phyloP scores from a whole-genome alignment of 2,329 filamentous ascomycete genomes.

The Coleophoma crateriformis region DNA sequence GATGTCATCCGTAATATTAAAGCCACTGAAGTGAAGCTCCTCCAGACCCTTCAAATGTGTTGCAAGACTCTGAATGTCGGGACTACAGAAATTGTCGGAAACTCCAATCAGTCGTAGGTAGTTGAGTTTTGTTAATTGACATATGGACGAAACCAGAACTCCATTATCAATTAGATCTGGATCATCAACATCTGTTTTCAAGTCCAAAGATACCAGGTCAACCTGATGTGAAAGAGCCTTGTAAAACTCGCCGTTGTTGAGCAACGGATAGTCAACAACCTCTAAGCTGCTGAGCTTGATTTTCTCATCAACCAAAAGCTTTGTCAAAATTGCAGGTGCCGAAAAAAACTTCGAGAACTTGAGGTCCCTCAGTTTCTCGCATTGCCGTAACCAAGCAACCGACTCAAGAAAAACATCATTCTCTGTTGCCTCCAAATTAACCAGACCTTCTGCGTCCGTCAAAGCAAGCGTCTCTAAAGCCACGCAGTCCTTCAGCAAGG shows the following conservation, averaged over 20 bases:
- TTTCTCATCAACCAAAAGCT: slow-evolving; percentile 38
- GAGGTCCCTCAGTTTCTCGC: slow-evolving; percentile 43
- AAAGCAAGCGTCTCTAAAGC: slow-evolving; percentile 42
- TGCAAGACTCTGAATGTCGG: slow-evolving; percentile 43
- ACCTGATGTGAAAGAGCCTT: slow-evolving; percentile 43
- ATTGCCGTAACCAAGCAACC: slow-evolving; percentile 48
- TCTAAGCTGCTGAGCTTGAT: slow-evolving; percentile 42
- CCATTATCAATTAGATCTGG: slow-evolving; percentile 40
- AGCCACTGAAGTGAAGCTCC: slow-evolving; percentile 50
- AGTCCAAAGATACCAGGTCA: slow-evolving; percentile 36
- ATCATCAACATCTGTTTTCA: slow-evolving; percentile 41
- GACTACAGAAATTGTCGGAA: slow-evolving; percentile 42
- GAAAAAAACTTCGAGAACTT: slow-evolving; percentile 44
- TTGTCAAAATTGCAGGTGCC: slow-evolving; percentile 44
- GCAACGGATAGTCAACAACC: slow-evolving; percentile 41
- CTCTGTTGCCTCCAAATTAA: slow-evolving; percentile 43
- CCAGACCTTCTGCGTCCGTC: slow-evolving; percentile 32
- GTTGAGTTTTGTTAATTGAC: slow-evolving; percentile 42
- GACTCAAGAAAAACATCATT: slow-evolving; percentile 46
- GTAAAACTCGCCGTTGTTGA: slow-evolving; percentile 46
- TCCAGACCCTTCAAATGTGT: slow-evolving; percentile 37
- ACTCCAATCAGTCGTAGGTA: slow-evolving; percentile 47
- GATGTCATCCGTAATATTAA: slow-evolving; percentile 44
- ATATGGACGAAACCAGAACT: slow-evolving; percentile 43
- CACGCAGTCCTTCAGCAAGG: slow-evolving; percentile 41